Evolutionary conservation across 148 eudicot species (phyloP).

Genomic region (Chenopodium album): DNA sequence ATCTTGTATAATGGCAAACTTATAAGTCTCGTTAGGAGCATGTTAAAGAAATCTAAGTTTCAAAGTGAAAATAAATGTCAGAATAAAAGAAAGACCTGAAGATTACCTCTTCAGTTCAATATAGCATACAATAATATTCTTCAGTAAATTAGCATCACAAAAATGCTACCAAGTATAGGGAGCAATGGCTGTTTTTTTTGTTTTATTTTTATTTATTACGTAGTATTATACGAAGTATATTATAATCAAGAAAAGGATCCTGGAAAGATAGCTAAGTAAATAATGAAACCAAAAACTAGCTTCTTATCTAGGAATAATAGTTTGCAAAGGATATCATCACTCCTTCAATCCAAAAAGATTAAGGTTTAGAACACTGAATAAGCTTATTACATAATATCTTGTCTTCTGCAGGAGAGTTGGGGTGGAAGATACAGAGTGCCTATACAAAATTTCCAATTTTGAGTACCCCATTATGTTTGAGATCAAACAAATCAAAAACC

Average conservation of each 20-base stretch:
- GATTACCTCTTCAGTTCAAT: conserved; percentile 43
- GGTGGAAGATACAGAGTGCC: conserved; percentile 41
- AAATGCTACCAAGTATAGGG: no score
- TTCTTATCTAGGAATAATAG: no score
- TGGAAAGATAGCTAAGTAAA: no score
- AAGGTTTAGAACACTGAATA: background rate
- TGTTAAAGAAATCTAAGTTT: background rate
- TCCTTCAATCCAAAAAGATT: background rate
- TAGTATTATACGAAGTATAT: no score
- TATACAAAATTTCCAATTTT: conserved; percentile 39
- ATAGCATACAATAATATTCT: conserved; percentile 19
- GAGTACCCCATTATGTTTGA: conserved; percentile 26
- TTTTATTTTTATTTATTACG: no score
- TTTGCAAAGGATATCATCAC: no score
- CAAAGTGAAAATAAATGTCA: background rate
- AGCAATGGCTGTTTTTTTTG: background rate
- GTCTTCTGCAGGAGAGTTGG: conserved; percentile 28
- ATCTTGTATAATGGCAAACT: background rate
- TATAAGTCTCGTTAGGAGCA: no score
- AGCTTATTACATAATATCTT: conserved; percentile 34
- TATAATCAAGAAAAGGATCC: no score
- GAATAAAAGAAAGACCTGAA: background rate
- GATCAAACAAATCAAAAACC: conserved; percentile 40
- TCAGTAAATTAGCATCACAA: conserved; percentile 9
- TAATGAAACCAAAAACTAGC: no score